Evolutionary conservation across 73 alveolate genomes (phyloP).

Genomic region (Paramecium sonneborni): DNA sequence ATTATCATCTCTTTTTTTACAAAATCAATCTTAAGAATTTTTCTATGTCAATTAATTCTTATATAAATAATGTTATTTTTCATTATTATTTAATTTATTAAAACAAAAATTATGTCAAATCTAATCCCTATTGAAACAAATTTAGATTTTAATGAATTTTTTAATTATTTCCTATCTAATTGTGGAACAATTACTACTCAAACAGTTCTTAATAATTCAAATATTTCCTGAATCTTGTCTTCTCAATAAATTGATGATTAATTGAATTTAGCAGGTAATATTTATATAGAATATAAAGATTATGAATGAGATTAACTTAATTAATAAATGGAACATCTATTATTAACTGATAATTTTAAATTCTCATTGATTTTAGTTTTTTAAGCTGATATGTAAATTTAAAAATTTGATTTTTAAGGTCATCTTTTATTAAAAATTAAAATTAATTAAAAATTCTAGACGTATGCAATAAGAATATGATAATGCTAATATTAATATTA

Average conservation of each 20-base stretch:
- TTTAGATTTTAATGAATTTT: background rate
- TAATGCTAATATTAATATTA: conserved; percentile 2
- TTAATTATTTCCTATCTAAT: background rate
- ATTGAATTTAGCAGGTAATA: background rate
- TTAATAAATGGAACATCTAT: background rate
- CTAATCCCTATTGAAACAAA: background rate
- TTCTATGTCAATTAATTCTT: background rate
- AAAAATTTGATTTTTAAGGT: background rate
- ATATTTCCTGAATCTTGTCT: background rate
- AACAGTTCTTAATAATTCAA: background rate
- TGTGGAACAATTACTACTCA: background rate
- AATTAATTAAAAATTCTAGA: conserved; percentile 49
- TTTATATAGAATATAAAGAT: background rate
- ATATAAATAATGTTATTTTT: background rate
- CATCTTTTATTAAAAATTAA: conserved; percentile 19
- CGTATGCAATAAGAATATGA: conserved; percentile 46
- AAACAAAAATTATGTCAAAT: conserved; percentile 10
- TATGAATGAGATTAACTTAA: conserved; percentile 5
- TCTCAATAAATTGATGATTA: background rate
- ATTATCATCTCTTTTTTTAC: background rate
- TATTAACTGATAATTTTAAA: background rate
- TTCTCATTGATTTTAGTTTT: background rate
- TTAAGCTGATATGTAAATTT: conserved; percentile 46
- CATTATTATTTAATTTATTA: background rate
- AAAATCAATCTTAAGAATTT: background rate